Conservation (phyloP, 768 basidiomycete species). For the Porphyrellus cyaneotinctus region DNA sequence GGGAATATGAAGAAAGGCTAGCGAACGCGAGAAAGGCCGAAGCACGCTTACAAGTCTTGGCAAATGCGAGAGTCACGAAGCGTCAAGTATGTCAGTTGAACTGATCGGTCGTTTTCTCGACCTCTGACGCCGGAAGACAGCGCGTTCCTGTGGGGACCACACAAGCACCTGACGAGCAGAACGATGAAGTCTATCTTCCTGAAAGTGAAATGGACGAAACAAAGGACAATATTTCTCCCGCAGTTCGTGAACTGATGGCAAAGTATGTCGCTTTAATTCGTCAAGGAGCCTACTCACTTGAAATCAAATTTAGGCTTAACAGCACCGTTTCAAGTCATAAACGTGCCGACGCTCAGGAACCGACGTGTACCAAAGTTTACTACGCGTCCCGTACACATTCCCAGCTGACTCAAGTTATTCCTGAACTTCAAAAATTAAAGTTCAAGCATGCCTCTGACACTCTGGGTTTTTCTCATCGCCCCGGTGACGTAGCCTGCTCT, state of each 20-base stretch:
- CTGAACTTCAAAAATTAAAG: conserved; percentile 75
- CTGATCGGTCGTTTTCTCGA: neutral
- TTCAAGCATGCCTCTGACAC: conserved; percentile 35
- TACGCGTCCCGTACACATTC: conserved; percentile 97
- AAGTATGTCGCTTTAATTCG: conserved; percentile 45
- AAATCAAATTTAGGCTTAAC: conserved; percentile 16
- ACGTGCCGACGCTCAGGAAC: conserved; percentile 35
- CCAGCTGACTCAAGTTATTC: conserved; percentile 86
- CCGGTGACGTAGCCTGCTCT: neutral
- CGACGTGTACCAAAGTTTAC: conserved; percentile 77
- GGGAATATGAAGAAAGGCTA: conserved; percentile 59
- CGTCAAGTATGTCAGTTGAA: conserved; percentile 42
- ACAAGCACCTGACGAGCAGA: conserved; percentile 32
- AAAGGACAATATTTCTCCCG: conserved; percentile 65
- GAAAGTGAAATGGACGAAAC: conserved; percentile 39
- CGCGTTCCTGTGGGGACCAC: conserved; percentile 14
- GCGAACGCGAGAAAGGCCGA: conserved; percentile 61
- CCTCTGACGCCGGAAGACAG: conserved; percentile 16
- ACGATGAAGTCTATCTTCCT: conserved; percentile 74
- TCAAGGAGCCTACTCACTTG: neutral
- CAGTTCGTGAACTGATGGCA: conserved; percentile 73
- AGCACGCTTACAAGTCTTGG: conserved; percentile 47
- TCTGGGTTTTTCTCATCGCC: conserved; percentile 12
- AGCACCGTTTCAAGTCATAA: conserved; percentile 5
- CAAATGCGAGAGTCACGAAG: conserved; percentile 57